Evolutionary conservation across 164 flowering plant species (phyloP), one percentile per base, ranked within the genome.

Genomic region (Berberis vulgaris): DNA sequence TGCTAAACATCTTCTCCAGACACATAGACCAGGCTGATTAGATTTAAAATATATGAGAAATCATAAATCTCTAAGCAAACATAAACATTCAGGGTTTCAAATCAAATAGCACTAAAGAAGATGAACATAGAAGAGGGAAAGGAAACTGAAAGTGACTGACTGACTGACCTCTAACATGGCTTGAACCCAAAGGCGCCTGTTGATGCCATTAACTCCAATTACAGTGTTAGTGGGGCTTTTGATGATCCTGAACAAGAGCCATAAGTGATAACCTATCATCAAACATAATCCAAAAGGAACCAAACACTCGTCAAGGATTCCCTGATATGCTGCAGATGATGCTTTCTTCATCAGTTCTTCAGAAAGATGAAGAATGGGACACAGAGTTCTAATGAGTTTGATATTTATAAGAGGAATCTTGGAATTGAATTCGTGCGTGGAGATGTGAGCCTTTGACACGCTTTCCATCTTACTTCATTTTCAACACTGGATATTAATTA

Each of bases 111-210:
- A 5, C 43, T 57, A 38, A 57, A 41, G 7, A 40, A 57, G 8
- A 10, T 3, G 39, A 6, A 40, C 6, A 55, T 10, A 41, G 42
- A 55, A 3, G 58, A 39, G 26, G 5, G 49, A 5, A 46, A 5
- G 49, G 49, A 46, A 5, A 8, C 6, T 46, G 8, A 46, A 46
- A 40, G 11, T 2, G 10, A 3, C 6, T 54, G 6, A 1, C 6
- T 2, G 9, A 40, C 0, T 1, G 49, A 88, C 97, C 88, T 84
- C 84, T 91, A 91, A 88, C 96, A 88, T 88, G 57, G 88, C 81
- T 2, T 41, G 76, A 59, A 86, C 89, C 97, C 94, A 91, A 54
- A 63, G 6, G n/a, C 58, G 47, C 12, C 65, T 52, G 57, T 80
- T 86, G 78, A 83, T 71, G 65, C 91, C 80, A 52, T 91, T 88